Evolutionary conservation across 2,329 filamentous ascomycete species (phyloP), one percentile per base, ranked within the genome.

Genomic region (Ceratocystis variospora): DNA sequence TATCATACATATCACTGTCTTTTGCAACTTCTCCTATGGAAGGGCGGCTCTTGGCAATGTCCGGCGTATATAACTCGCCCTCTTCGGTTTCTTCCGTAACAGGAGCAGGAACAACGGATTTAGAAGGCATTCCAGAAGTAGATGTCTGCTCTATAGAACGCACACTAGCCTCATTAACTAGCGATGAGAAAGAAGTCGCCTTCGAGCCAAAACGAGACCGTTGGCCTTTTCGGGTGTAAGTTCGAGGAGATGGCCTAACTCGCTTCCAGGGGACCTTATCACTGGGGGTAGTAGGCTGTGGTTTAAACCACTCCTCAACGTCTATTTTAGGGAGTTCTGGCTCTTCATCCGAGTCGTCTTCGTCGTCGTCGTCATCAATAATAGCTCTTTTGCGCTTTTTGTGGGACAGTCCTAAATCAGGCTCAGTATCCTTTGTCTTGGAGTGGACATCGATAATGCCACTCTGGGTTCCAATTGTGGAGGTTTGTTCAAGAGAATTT

Each of bases 151-250:
- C 33, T n/a, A 12, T 28, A 8, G 44, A 28, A 8, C 63, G 41
- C n/a, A 55, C 63, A 12, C 31, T 57, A 5, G 63, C 41, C 19
- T 65, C 46, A 28, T 65, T n/a, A n/a, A 22, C 53, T 12, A 25
- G 65, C 31, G 57, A 68, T 17, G 62, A 69, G 62, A 44, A 41
- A 64, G 45, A 46, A n/a, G 31, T 41, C 10, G 45, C 25, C n/a
- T 28, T 44, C 55, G 12, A 22, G 25, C 28, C 44, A 53, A 31
- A 19, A 19, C 44, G 45, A 41, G 48, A 25, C 12, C 25, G 64
- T 10, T 63, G 53, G 22, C 53, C 59, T 17, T 65, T 66, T 19
- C 50, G 33, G 17, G 46, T 63, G 33, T 66, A 66, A 10, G 65
- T 66, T 55, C 62, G 46, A 19, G 65, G 59, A 10, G 46, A 53